Evolutionary conservation across 495 filamentous ascomycete genomes (phyloP).

Genomic region (Aspergillus steynii): DNA sequence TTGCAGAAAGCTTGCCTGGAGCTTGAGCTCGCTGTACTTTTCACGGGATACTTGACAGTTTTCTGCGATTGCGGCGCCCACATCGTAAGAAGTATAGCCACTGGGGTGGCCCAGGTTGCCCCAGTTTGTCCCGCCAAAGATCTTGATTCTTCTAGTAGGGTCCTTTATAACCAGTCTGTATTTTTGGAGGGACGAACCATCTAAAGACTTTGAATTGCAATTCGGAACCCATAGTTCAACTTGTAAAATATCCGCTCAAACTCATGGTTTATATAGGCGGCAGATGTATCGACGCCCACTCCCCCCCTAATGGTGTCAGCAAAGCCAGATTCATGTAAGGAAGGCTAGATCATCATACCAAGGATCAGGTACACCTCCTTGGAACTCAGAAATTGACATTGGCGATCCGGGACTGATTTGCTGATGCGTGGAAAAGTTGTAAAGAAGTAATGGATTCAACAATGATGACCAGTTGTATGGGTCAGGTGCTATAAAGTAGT

Average conservation of each 20-base stretch:
- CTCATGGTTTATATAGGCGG: conserved; percentile 61
- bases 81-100: conserved; percentile 76
- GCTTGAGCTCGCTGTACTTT: no score
- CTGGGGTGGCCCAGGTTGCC: conserved; percentile 73
- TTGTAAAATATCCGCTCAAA: conserved; percentile 81
- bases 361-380: no score
- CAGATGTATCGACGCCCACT: conserved; percentile 62
- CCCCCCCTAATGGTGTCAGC: conserved; percentile 76
- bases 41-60: no score
- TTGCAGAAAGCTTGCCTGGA: no score
- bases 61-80: conserved; percentile 44
- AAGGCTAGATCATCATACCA: conserved; percentile 2
- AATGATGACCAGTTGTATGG: no score
- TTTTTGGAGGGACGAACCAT: conserved; percentile 52
- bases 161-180: no score
- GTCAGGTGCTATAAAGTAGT: no score
- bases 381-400: no score
- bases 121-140: conserved; percentile 78
- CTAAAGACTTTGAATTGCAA: conserved; percentile 63
- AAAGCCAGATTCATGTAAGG: conserved; percentile 60
- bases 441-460: no score
- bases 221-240: conserved; percentile 67
- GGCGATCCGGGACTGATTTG: no score
- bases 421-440: no score
- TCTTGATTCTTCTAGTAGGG: conserved; percentile 23